phyloP scores from a whole-genome alignment of 176 grass and related monocot species.

The Phoenix roebelenii region DNA sequence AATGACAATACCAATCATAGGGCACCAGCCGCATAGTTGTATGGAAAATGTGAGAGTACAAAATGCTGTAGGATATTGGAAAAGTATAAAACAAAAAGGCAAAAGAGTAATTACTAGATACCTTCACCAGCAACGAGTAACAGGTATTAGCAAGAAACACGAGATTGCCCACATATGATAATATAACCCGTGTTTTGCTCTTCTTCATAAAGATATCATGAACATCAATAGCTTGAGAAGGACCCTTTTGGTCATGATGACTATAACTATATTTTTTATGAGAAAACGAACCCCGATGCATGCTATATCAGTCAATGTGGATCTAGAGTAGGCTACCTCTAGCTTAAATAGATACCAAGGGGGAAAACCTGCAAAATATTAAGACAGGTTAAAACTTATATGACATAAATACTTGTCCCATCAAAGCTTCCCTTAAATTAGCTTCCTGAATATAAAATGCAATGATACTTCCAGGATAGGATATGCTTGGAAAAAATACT shows the following conservation, averaged over 20 bases:
- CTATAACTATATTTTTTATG: conserved; percentile 27
- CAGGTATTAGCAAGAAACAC: conserved; percentile 34
- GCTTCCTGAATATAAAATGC: no score
- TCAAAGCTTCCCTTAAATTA: no score
- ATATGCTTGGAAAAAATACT: no score
- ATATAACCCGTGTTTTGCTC: conserved; percentile 27
- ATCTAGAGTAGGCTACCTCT: no score
- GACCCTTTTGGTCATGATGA: conserved; percentile 11
- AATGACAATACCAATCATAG: not conserved
- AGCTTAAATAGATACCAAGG: no score
- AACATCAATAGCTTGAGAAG: conserved; percentile 28
- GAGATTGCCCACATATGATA: conserved; percentile 20
- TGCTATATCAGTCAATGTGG: no score
- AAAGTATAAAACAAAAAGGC: not conserved
- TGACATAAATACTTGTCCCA: no score
- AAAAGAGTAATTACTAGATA: conserved; percentile 3
- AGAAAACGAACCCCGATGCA: no score
- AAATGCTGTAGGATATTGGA: not conserved
- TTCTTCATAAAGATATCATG: conserved; percentile 46
- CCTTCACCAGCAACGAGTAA: conserved; percentile 32
- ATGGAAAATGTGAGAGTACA: not conserved
- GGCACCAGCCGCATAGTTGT: not conserved
- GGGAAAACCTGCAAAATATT: no score
- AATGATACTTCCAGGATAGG: no score
- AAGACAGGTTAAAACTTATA: no score